These are phyloP conservation scores for Westerdykella ornata DNA, from an alignment of 2,329 filamentous ascomycete genomes.

Conservation along the genomic window DNA sequence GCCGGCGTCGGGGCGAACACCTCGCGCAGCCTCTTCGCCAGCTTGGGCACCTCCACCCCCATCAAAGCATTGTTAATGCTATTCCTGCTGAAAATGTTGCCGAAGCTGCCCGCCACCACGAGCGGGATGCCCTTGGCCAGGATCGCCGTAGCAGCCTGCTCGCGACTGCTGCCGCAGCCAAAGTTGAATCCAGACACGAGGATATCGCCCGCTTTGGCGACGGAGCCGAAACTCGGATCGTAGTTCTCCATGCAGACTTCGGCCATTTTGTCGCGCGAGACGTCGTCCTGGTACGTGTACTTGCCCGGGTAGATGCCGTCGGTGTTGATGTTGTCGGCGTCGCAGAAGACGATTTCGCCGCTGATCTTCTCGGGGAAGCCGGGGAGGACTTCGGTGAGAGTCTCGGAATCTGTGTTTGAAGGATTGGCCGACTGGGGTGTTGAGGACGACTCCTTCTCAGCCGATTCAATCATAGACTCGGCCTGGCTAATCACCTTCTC, in stretches of 20 bases:
- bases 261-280: conserved; percentile 73
- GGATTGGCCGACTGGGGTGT: conserved; percentile 29
- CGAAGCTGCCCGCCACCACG: conserved; percentile 73
- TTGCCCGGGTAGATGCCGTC: conserved; percentile 89
- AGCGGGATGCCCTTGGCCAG: conserved; percentile 73
- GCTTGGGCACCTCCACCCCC: conserved; percentile 61
- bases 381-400: conserved; percentile 64
- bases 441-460: conserved; percentile 30
- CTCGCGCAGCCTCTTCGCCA: conserved; percentile 60
- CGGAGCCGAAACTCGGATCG: conserved; percentile 60
- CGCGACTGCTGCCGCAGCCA: conserved; percentile 71
- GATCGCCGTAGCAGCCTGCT: conserved; percentile 84
- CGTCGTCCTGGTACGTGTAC: conserved; percentile 84
- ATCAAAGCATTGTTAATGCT: conserved; percentile 74
- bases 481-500: conserved; percentile 64
- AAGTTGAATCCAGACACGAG: conserved; percentile 86
- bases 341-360: conserved; percentile 84
- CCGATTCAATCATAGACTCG: conserved; percentile 54
- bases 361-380: conserved; percentile 78
- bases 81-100: conserved; percentile 75
- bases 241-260: conserved; percentile 93
- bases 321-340: conserved; percentile 82
- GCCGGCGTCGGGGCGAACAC: conserved; percentile 46
- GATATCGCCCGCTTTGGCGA: conserved; percentile 66
- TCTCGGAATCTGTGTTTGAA: conserved; percentile 28